Evolutionary conservation across 768 basidiomycete genomes (phyloP), one percentile per base, ranked within the genome.

Genomic region (Lentinus brumalis): DNA sequence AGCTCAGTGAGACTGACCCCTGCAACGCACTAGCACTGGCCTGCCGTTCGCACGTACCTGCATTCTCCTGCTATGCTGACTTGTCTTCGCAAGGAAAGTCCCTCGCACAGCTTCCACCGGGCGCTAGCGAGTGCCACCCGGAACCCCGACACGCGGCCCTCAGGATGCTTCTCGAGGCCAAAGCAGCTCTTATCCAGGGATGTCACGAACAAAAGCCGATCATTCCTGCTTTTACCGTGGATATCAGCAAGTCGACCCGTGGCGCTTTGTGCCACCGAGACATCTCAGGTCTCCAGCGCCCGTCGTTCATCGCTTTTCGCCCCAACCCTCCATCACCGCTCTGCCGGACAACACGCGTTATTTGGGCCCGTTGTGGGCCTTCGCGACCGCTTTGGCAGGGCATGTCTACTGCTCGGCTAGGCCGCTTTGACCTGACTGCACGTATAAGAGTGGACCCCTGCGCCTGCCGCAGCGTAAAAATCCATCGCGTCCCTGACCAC

Each of bases 371-470:
- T 41, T 59, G 41, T 51, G 41, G 45, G 46, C 57, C 57, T 55
- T 63, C 57, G 57, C 53, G 41, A 58, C 57, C 47, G 41, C 46
- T 58, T 35, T 55, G 57, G 61, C 39, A 58, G 49, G 51, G 26
- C 30, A 7, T 46, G 41, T 16, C 42, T 47, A 32, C 40, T 56
- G 21, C 42, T 39, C 32, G 50, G 56, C 46, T 39, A 57, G 56
- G 31, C 32, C 52, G 56, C 56, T 62, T 62, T 57, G 61, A 32
- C 50, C 31, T 39, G 9, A 2, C 16, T 12, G 30, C 30, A 15
- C 35, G 32, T 12, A 50, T 50, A 50, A 52, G 32, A 30, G n/a
- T 21, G 30, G 9, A 26, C 21, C 50, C 31, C 50, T 29, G 18
- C 46, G 21, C 9, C 29, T 15, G 46, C 46, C 26, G 54, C 54